Base-by-base conservation (phyloP, 1,284 basidiomycete genomes). In the Apiotrichum akiyoshidainum region DNA sequence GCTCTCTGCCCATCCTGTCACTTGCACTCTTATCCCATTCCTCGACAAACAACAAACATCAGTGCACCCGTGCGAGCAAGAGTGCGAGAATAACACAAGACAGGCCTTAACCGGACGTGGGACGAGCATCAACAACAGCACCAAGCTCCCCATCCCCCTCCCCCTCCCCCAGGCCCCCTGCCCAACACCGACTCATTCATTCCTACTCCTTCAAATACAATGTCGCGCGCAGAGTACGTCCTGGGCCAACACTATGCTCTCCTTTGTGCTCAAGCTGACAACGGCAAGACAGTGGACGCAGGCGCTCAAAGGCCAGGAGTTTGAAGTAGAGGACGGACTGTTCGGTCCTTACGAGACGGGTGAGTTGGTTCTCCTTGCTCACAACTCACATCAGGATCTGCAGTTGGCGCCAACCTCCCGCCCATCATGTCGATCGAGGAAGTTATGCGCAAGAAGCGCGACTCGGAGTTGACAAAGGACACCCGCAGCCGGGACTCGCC, bases 271-370 rank as follows among this genome's bases (percentile, higher is more conserved):
- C 26, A 31, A 31, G 42, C 42, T 44, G 42, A 44, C 42, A 5
- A 12, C 10, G 5, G 8, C 8, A 14, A 50, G 48, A 26, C 48
- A 50, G 48, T 50, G 48, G 48, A 19, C 48, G 19, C 48, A 50
- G 37, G 34, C 48, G 10, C 37, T 50, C 35, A 39, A 50, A 13
- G 48, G 48, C 6, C 37, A 39, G n/a, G 33, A 34, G 5, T 63
- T 64, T 21, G 50, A 56, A 4, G 48, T 59, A 9, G 67, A 69
- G 21, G 66, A 67, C 53, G 73, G 73, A n/a, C 71, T 75, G 69
- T 66, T 71, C 55, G 73, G 73, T 2, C 73, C 73, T 0, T 75
- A 75, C 51, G 63, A 64, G 44, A 71, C 72, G 13, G 60, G 73
- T 73, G 42, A 59, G 72, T 59, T n/a, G 13, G 13, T 6, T 35